Percentiles rank a stretch among this genome's conserved stretches.
Conservation (phyloP, 78 protist species). For the Dictyostelium intermedium region DNA sequence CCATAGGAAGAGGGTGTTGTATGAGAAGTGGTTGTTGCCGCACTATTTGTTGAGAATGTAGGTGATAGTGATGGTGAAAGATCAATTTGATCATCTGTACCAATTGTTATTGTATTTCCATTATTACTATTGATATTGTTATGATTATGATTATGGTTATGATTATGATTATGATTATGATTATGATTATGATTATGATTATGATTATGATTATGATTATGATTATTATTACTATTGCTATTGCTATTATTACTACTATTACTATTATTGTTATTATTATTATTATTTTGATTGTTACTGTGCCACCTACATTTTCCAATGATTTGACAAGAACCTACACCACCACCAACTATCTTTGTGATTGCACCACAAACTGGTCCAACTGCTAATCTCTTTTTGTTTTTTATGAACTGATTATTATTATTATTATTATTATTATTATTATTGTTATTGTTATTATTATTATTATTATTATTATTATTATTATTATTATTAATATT, state of each 20-base stretch:
- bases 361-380: not conserved
- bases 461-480: no score
- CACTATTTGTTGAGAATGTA: not conserved
- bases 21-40: not conserved
- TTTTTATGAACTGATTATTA: not conserved
- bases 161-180: no score
- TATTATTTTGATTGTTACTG: not conserved
- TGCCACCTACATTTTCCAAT: constrained; percentile 3
- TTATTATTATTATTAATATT: not conserved
- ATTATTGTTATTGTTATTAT: no score
- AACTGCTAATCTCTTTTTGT: not conserved
- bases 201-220: not conserved
- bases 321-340: not conserved
- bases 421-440: no score
- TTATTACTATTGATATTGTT: not conserved
- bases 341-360: not conserved
- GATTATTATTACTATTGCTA: not conserved
- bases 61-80: not conserved
- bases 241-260: not conserved
- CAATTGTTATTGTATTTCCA: not conserved
- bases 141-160: not conserved
- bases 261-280: not conserved
- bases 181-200: no score
- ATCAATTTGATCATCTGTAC: not conserved
- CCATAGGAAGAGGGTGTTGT: not conserved